Base-by-base conservation (phyloP, 2,329 filamentous ascomycete genomes). In the Stagonosporopsis vannaccii region DNA sequence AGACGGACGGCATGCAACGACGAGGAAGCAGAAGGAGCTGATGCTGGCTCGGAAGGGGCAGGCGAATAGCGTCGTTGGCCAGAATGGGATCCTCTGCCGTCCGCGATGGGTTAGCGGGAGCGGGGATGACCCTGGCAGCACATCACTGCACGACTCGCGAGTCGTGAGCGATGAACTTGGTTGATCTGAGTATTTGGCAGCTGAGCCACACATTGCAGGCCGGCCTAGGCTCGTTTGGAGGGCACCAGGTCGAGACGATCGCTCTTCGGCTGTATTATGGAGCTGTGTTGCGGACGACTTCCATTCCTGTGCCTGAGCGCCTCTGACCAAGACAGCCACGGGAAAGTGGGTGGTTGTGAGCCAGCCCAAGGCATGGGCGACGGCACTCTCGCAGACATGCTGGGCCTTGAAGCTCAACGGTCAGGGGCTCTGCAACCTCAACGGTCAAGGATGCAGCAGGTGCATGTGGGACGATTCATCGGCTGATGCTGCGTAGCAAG, bases 401-500 rank as follows among this genome's bases (percentile, higher is more conserved):
- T 47, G 49, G 46, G 6, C 50, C 45, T 44, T 56, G 49, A 47
- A 32, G n/a, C 35, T 47, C 48, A 49, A 48, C 20, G 53, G 37
- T 53, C 61, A 60, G 52, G 59, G 61, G n/a, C n/a, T n/a, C n/a
- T n/a, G n/a, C n/a, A n/a, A 32, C 17, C 35, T 47, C 48, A 49
- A 48, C 20, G 53, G 37, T 53, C 61, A 60, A 54, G 59, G 61
- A 56, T 64, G 50, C 36, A 39, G 15, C n/a, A 32, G 30, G 5
- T 2, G 3, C 30, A n/a, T 6, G 15, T 51, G 46, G 46, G 50
- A 45, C 48, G 42, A 56, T 49, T n/a, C 48, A 59, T 41, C 40
- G 51, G 56, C 59, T 48, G 51, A 58, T 51, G 17, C 53, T 33
- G 45, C 56, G 60, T 60, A 64, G 57, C 45, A 54, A 51, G 44